Base-by-base conservation (phyloP, 805 yeast genomes). In the Hanseniaspora clermontiae region DNA sequence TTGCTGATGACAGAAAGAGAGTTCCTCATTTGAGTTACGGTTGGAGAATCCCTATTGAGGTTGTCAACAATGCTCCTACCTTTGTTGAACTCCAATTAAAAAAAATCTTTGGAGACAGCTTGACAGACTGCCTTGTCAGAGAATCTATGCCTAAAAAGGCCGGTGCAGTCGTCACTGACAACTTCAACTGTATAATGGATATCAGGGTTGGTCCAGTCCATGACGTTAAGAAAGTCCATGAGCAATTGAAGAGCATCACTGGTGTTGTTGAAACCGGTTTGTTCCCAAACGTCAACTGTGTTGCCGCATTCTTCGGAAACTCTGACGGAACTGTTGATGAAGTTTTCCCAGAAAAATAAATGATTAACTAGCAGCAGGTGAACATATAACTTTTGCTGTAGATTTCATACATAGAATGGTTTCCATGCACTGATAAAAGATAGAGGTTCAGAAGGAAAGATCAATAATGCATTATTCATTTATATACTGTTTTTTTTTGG, bases 31-130 rank as follows among this genome's bases (percentile, higher is more conserved):
- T 93, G 62, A 97, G 98, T 39, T 74, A 78, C 31, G 74, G 76
- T 40, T 93, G 98, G 98, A 97, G 97, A 59, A 83, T 93, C 12
- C 99, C 99, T 15, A 85, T 93, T 62, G 99, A 93, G 70, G 87
- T 93, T 51, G 93, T 93, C 24, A 97, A 97, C 49, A 78, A 80
- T 59, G 83, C 97, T 2, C 87, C 85, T 64, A 84, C 82, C 43
- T 84, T 85, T 65, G 91, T 93, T 20, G 70, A 77, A 8, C 71
- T 72, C 15, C 88, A 88, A 60, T 75, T 93, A 64, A 65, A 70
- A 51, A 65, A 65, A 43, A 61, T 62, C 51, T 57, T 70, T 55
- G 61, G 64, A 37, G 67, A 69, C 8, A 49, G 24, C 34, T 66
- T 87, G 64, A 91, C 91, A 12, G 90, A 91, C 34, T 71, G 73